Conservation (phyloP, 148 eudicot genomes). For the Euryodendron excelsum region DNA sequence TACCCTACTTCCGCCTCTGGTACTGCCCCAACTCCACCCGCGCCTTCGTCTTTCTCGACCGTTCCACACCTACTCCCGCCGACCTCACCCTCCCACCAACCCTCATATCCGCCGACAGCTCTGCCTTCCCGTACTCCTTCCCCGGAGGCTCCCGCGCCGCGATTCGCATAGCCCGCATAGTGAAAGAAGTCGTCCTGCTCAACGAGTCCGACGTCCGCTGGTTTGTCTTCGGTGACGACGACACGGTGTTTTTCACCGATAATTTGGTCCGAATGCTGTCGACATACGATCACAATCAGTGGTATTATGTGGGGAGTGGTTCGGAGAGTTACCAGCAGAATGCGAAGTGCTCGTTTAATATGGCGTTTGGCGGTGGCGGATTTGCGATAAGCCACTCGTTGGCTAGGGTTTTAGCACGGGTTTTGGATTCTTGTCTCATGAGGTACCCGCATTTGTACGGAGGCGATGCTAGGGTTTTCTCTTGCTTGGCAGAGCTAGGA, state of each 20-base stretch:
- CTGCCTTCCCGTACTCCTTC: constrained; percentile 50
- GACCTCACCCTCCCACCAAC: constrained; percentile 20
- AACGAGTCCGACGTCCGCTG: constrained; percentile 34
- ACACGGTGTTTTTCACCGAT: constrained; percentile 55
- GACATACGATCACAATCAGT: constrained; percentile 52
- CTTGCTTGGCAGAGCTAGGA: constrained; percentile 78
- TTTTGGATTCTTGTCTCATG: constrained; percentile 63
- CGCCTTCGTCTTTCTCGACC: constrained; percentile 58
- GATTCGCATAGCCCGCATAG: constrained; percentile 57
- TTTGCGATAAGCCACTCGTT: constrained; percentile 60
- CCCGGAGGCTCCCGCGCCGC: constrained; percentile 51
- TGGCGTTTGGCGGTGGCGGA: constrained; percentile 86
- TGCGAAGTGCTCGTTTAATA: constrained; percentile 39
- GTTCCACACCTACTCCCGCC: constrained; percentile 12
- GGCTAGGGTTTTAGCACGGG: constrained; percentile 57
- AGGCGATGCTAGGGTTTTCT: constrained; percentile 61
- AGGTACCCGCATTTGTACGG: constrained; percentile 75
- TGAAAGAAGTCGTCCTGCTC: constrained; percentile 48
- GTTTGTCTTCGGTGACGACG: constrained; percentile 76
- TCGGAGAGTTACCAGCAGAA: constrained; percentile 61
- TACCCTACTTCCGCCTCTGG: constrained; percentile 56
- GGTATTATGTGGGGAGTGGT: constrained; percentile 56
- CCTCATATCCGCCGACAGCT: constrained; percentile 31
- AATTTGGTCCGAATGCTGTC: constrained; percentile 43
- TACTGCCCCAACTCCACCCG: constrained; percentile 37